Evolutionary conservation across 192 early-diverging fungal genomes (phyloP).

Genomic region (Coemansia umbellata): DNA sequence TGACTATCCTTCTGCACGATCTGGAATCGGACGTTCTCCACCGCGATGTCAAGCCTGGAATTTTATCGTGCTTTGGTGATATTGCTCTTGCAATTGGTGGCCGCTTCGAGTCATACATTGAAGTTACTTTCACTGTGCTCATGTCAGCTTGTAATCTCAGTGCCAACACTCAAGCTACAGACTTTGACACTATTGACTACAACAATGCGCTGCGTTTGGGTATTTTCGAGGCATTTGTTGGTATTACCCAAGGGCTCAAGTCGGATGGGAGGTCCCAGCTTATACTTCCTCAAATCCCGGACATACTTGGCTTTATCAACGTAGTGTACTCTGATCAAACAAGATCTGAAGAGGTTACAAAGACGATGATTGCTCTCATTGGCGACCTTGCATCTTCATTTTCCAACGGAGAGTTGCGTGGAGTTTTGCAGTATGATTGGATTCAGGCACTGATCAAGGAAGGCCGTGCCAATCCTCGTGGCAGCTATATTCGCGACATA

Average conservation of each 20-base stretch:
- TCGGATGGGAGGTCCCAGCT: constrained; percentile 62
- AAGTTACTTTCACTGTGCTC: constrained; percentile 84
- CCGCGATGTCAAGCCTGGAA: constrained; percentile 85
- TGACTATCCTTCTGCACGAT: constrained; percentile 75
- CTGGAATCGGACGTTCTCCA: constrained; percentile 76
- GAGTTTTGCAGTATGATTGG: constrained; percentile 70
- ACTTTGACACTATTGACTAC: constrained; percentile 84
- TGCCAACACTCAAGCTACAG: constrained; percentile 50
- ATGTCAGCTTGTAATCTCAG: constrained; percentile 72
- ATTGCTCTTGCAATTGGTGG: constrained; percentile 93
- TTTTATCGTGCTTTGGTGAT: constrained; percentile 95
- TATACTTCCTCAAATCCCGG: constrained; percentile 58
- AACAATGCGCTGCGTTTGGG: constrained; percentile 79
- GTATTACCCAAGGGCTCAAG: constrained; percentile 92
- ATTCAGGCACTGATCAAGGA: constrained; percentile 72
- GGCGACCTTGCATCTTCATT: constrained; percentile 94
- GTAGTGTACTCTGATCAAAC: constrained; percentile 61
- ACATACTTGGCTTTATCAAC: constrained; percentile 78
- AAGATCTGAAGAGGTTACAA: constrained; percentile 63
- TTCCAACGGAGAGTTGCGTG: constrained; percentile 66
- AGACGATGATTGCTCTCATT: constrained; percentile 81
- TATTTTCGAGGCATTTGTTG: constrained; percentile 93
- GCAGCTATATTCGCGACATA: constrained; percentile 29
- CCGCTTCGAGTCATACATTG: constrained; percentile 76
- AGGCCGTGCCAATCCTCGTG: constrained; percentile 59